Evolutionary conservation across 2,329 filamentous ascomycete genomes (phyloP).

Genomic region (Tothia fuscella): DNA sequence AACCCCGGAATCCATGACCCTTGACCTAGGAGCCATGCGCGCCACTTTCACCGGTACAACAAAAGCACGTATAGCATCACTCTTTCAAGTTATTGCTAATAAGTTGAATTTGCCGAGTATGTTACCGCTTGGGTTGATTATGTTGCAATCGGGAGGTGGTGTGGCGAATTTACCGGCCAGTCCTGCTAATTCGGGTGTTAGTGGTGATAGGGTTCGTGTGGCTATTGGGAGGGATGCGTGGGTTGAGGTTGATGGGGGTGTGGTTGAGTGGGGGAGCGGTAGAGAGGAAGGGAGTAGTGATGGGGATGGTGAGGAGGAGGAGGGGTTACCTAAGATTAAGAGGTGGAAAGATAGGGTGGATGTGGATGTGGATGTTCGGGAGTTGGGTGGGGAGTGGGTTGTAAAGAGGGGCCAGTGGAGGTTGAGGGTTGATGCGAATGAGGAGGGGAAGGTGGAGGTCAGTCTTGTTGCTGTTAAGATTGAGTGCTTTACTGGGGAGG

Average conservation of each 20-base stretch:
- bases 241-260: slow-evolving; percentile 41
- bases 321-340: slow-evolving; percentile 46
- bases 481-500: slow-evolving; percentile 56
- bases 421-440: slow-evolving; percentile 42
- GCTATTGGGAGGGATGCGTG: slow-evolving; percentile 48
- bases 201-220: slow-evolving; percentile 57
- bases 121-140: slow-evolving; percentile 51
- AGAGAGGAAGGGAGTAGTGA: slow-evolving; percentile 19
- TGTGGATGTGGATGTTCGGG: slow-evolving; percentile 12
- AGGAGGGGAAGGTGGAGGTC: slow-evolving; percentile 48
- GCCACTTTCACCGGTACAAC: slow-evolving; percentile 64
- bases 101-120: slow-evolving; percentile 58
- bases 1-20: slow-evolving; percentile 28
- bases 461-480: slow-evolving; percentile 65
- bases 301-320: slow-evolving; percentile 23
- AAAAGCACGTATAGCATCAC: slow-evolving; percentile 55
- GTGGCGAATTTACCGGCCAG: slow-evolving; percentile 49
- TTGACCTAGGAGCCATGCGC: slow-evolving; percentile 32
- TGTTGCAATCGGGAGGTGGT: slow-evolving; percentile 42
- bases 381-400: slow-evolving; percentile 21
- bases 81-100: slow-evolving; percentile 70
- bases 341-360: slow-evolving; percentile 23
- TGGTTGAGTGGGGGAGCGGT: slow-evolving; percentile 14
- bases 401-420: slow-evolving; percentile 29
- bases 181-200: slow-evolving; percentile 57